Conservation (phyloP, 2,329 filamentous ascomycete genomes). For the Colletotrichum sansevieriae region DNA sequence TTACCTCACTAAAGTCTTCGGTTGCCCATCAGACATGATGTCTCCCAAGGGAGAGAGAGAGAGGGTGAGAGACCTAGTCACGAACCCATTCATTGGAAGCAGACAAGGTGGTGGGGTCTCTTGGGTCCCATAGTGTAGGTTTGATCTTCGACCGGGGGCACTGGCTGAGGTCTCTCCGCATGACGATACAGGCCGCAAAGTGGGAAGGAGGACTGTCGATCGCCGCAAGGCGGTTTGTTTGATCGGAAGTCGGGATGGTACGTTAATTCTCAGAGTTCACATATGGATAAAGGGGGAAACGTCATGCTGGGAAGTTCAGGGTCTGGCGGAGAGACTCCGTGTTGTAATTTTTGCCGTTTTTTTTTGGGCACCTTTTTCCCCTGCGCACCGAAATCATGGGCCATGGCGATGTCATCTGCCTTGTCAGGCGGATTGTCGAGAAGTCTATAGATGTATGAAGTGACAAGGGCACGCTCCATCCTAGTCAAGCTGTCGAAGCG, state of each 20-base stretch:
- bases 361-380: too few species aligned
- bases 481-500: neutral
- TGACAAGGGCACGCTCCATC: too few species aligned
- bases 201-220: conserved; percentile 26
- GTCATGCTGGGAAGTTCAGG: neutral
- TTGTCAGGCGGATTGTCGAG: too few species aligned
- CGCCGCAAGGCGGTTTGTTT: conserved; percentile 31
- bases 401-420: too few species aligned
- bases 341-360: too few species aligned
- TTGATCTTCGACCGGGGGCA: conserved; percentile 37
- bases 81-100: neutral
- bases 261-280: conserved; percentile 5
- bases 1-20: conserved; percentile 3
- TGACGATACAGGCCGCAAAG: conserved; percentile 30
- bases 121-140: conserved; percentile 12
- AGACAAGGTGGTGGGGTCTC: conserved; percentile 12
- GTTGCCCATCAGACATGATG: neutral
- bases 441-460: too few species aligned
- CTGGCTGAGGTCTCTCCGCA: conserved; percentile 17
- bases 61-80: too few species aligned
- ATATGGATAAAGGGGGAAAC: conserved; percentile 3
- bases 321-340: neutral
- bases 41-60: neutral
- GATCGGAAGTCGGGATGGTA: conserved; percentile 27
- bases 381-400: too few species aligned